Conservation (phyloP, 441 rosid species). For the Syzygium syzygioides region DNA sequence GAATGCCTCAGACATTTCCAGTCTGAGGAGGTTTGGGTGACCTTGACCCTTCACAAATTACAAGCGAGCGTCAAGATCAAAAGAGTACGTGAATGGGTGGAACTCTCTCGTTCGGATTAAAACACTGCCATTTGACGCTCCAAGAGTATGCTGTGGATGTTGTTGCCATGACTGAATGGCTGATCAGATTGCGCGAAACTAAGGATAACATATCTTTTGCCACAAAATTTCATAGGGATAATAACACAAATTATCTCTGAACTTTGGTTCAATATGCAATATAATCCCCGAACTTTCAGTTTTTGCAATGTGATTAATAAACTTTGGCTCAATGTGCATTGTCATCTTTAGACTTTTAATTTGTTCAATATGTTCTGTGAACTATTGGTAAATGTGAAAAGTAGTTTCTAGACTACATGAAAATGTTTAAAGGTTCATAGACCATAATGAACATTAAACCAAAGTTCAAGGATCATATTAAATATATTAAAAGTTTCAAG, state of each 20-base stretch:
- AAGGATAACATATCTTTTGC: not conserved
- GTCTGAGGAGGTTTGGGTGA: not conserved
- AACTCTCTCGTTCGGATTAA: not conserved
- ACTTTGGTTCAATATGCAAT: not conserved
- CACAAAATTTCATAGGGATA: not conserved
- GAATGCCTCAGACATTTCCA: not conserved
- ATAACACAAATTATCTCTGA: not conserved
- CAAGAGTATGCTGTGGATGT: no score
- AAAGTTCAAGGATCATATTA: rapidly evolving
- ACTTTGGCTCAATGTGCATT: not conserved
- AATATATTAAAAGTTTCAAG: not conserved
- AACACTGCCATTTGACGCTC: not conserved
- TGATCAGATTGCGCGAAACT: not conserved
- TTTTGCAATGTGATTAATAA: no score
- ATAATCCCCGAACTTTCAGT: no score
- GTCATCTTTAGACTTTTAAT: no score
- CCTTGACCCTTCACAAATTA: not conserved
- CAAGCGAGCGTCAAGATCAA: not conserved
- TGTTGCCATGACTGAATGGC: no score
- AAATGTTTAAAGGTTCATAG: not conserved
- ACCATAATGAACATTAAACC: not conserved
- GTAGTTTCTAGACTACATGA: not conserved
- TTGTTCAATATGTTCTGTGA: not conserved
- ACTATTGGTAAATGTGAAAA: no score
- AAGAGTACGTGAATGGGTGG: not conserved